Conservation (phyloP, 2,329 filamentous ascomycete species). For the Catunica adiposa region DNA sequence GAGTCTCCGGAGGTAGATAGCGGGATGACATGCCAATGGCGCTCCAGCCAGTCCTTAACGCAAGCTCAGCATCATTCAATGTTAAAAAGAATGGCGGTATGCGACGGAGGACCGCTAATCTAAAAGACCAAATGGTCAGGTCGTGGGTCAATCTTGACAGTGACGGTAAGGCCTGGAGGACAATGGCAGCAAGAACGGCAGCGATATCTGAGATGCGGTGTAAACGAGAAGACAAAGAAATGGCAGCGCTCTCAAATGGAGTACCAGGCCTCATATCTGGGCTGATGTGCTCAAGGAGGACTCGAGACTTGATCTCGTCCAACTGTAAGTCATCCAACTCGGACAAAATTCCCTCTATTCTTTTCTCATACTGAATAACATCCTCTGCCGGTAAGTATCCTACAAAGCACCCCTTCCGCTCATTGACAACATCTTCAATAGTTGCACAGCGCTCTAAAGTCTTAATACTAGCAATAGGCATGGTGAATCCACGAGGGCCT, state of each 20-base stretch:
- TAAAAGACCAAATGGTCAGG: conserved; percentile 62
- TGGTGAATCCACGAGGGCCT: conserved; percentile 37
- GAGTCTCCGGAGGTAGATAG: conserved; percentile 2
- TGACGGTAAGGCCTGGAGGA: conserved; percentile 73
- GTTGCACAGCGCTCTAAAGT: conserved; percentile 5
- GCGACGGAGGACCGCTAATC: conserved; percentile 57
- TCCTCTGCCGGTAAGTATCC: conserved; percentile 53
- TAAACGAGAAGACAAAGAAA: neutral
- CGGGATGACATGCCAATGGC: conserved; percentile 29
- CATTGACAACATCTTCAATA: conserved; percentile 3
- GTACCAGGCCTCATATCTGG: conserved; percentile 28
- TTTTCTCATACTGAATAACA: conserved; percentile 50
- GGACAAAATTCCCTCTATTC: conserved; percentile 56
- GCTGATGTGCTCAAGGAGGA: conserved; percentile 64
- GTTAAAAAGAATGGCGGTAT: conserved; percentile 52
- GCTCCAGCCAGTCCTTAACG: conserved; percentile 50
- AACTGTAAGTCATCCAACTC: conserved; percentile 56
- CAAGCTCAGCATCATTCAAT: conserved; percentile 48
- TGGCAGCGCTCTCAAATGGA: conserved; percentile 29
- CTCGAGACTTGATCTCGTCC: conserved; percentile 78
- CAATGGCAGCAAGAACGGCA: conserved; percentile 76
- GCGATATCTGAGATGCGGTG: conserved; percentile 26
- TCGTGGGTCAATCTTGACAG: conserved; percentile 56
- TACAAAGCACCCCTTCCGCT: conserved; percentile 22
- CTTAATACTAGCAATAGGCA: conserved; percentile 6